These are phyloP conservation scores for Isatis lusitanica DNA, from an alignment of 441 rosid species.

Conservation along the genomic window DNA sequence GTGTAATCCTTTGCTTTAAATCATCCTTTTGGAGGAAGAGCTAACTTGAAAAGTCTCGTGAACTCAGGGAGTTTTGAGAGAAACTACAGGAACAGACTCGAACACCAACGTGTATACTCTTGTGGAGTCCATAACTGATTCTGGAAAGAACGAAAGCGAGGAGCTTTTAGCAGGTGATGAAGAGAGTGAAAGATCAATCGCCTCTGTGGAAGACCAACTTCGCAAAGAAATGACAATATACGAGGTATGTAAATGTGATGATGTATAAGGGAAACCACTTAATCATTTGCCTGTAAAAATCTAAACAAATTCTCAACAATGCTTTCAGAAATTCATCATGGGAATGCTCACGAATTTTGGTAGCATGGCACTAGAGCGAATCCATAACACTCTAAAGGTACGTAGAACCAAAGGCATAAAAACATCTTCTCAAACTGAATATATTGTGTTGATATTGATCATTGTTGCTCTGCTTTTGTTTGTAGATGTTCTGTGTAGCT, in stretches of 20 bases:
- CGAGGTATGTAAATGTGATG: conserved; percentile 58
- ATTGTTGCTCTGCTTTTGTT: neutral
- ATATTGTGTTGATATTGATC: neutral
- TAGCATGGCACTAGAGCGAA: conserved; percentile 81
- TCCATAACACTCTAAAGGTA: conserved; percentile 91
- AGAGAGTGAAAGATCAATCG: conserved; percentile 70
- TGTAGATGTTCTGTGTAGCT: conserved; percentile 88
- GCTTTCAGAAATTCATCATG: conserved; percentile 79
- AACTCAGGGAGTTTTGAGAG: conserved; percentile 74
- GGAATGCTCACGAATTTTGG: conserved; percentile 97
- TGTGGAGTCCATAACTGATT: conserved; percentile 63
- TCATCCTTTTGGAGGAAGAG: neutral
- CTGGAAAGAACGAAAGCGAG: conserved; percentile 60
- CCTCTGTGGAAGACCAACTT: conserved; percentile 81
- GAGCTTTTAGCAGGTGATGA: conserved; percentile 80
- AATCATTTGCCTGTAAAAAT: neutral
- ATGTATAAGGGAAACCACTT: neutral
- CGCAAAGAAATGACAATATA: conserved; percentile 89
- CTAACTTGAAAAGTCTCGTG: neutral
- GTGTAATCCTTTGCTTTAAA: conserved; percentile 7
- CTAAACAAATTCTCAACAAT: neutral
- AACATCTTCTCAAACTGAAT: neutral
- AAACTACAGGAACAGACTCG: conserved; percentile 51
- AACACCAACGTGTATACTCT: conserved; percentile 54
- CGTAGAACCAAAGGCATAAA: neutral